These are phyloP conservation scores for Pyracantha coccinea DNA, from an alignment of 331 rosid genomes.

Conservation along the genomic window DNA sequence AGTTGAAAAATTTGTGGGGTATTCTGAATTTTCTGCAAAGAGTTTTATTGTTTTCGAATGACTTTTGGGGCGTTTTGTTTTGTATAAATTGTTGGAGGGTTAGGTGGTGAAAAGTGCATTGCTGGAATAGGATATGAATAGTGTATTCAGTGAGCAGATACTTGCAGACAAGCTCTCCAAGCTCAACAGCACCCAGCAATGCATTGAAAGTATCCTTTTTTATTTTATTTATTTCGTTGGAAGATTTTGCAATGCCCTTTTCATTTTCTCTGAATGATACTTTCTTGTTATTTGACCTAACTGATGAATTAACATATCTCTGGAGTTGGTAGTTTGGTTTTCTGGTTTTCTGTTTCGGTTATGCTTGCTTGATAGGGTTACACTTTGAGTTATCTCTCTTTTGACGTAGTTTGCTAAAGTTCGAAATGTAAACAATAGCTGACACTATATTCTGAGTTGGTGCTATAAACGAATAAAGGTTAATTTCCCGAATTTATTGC, in stretches of 20 bases:
- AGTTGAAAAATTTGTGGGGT: neutral
- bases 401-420: neutral
- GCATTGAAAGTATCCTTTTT: slow-evolving; percentile 86
- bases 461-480: neutral
- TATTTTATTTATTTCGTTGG: neutral
- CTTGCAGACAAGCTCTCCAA: slow-evolving; percentile 83
- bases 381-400: neutral
- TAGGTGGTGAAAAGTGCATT: slow-evolving; percentile 14
- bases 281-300: neutral
- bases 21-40: neutral
- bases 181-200: slow-evolving; percentile 82
- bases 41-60: neutral
- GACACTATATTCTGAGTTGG: neutral
- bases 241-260: neutral
- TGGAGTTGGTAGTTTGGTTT: neutral
- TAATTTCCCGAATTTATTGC: neutral
- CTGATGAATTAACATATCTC: neutral
- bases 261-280: neutral
- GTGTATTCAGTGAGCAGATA: slow-evolving; percentile 66
- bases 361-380: neutral
- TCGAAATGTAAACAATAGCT: neutral
- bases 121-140: slow-evolving; percentile 50
- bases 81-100: neutral
- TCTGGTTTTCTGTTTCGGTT: neutral
- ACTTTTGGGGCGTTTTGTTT: slow-evolving; percentile 5